phyloP scores from a whole-genome alignment of 768 basidiomycete genomes.

The Pleurotus salmoneostramineus region DNA sequence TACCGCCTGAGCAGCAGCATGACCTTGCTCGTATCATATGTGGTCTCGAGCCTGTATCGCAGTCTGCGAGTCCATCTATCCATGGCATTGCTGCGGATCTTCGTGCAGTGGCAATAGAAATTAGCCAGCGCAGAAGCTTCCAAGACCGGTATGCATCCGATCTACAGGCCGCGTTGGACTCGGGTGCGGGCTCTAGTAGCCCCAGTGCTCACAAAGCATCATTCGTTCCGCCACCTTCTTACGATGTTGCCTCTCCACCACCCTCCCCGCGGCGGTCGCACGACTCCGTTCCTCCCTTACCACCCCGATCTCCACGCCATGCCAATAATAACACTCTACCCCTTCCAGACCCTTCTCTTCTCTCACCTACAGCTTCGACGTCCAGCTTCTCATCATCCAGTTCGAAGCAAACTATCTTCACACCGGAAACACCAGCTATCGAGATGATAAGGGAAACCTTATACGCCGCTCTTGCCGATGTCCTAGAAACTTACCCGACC shows the following conservation, averaged over 20 bases:
- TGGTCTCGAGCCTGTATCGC: slow-evolving; percentile 44
- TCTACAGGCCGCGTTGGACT: slow-evolving; percentile 76
- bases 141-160: slow-evolving; percentile 75
- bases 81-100: slow-evolving; percentile 73
- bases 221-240: slow-evolving; percentile 71
- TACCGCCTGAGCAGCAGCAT: slow-evolving; percentile 58
- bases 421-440: slow-evolving; percentile 57
- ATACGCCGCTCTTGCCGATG: slow-evolving; percentile 76
- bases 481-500: slow-evolving; percentile 49
- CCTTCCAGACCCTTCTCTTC: slow-evolving; percentile 21
- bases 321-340: slow-evolving; percentile 15
- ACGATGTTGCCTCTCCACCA: slow-evolving; percentile 31
- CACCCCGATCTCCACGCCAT: slow-evolving; percentile 13
- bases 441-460: slow-evolving; percentile 83
- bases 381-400: slow-evolving; percentile 17
- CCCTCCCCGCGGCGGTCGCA: slow-evolving; percentile 10
- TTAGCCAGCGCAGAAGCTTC: slow-evolving; percentile 79
- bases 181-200: slow-evolving; percentile 34
- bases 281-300: slow-evolving; percentile 9
- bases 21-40: slow-evolving; percentile 84
- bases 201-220: slow-evolving; percentile 43
- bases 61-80: slow-evolving; percentile 37
- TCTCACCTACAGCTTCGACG: slow-evolving; percentile 18
- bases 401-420: slow-evolving; percentile 36
- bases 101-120: slow-evolving; percentile 84